Evolutionary conservation across 805 yeast species (phyloP), one percentile per base, ranked within the genome.

Genomic region (Wickerhamiella bombiphila): DNA sequence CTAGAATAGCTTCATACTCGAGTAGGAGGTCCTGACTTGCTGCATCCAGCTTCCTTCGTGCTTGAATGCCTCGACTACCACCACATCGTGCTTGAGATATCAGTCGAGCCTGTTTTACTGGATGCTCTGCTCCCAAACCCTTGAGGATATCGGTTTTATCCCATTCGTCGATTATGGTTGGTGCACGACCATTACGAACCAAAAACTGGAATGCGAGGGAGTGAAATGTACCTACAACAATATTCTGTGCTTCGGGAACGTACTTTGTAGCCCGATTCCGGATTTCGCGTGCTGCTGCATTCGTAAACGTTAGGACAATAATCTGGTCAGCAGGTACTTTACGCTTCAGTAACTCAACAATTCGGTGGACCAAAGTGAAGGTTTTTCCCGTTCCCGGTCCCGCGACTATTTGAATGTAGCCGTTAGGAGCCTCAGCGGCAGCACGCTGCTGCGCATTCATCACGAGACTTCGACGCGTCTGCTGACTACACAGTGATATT

Each of bases 221-320:
- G 55, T 88, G 98, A 55, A 88, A 88, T 0, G 97, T 91, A 1
- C 96, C 97, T 24, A 86, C 71, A 40, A 76, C 57, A 16, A 88
- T 55, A 1, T 42, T 28, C 34, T 65, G 63, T 1, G 61, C 51
- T 2, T 43, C 35, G 4, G 38, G 37, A 9, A 22, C 26, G 3
- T 32, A 34, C 7, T 7, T n/a, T 5, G 39, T 41, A 18, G 88
- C 57, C 30, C 97, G 63, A 22, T 72, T 77, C 9, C 63, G 58
- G 80, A 88, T 76, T 58, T 88, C 97, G 37, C 65, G 69, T 1
- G 96, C 93, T 0, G 98, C 97, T 49, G 80, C 81, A 49, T 81
- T 80, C 9, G 97, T 88, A 60, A 88, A 88, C 0, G 97, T 86
- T 4, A 95, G 82, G 16, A 86, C 91, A 1, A 88, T 69, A 15